Percentiles rank a stretch among this genome's conserved stretches.
phyloP scores from a whole-genome alignment of 345 rosid species.

The Melaleuca quinquenervia region DNA sequence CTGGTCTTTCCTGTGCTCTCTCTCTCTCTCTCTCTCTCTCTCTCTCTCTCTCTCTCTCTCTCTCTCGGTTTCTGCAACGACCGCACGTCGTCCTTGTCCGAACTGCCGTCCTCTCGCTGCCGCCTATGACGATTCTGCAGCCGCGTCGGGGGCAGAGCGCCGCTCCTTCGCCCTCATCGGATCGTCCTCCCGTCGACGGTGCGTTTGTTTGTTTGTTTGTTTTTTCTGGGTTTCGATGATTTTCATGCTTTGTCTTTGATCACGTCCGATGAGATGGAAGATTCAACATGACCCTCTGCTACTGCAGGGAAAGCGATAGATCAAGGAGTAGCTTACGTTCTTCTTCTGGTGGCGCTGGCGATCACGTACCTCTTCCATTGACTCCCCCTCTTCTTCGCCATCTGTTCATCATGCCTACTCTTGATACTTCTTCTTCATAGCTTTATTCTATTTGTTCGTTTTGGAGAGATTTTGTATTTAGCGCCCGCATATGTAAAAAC shows the following conservation, averaged over 20 bases:
- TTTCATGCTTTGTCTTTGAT: not conserved
- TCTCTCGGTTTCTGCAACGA: not conserved
- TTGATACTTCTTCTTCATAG: not conserved
- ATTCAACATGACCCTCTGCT: not conserved
- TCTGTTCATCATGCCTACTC: not conserved
- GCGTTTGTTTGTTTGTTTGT: not conserved
- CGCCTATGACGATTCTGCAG: not conserved
- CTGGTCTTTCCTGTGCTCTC: not conserved
- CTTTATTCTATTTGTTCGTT: not conserved
- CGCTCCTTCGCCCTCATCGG: not conserved
- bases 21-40: not conserved
- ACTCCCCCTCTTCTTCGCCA: not conserved
- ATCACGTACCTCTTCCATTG: slow-evolving; percentile 16
- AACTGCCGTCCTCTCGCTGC: not conserved
- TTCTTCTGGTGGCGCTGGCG: slow-evolving; percentile 10
- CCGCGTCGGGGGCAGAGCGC: not conserved
- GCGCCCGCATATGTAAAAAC: not conserved
- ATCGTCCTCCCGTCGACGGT: not conserved
- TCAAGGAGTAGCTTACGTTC: slow-evolving; percentile 17
- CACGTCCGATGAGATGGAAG: not conserved
- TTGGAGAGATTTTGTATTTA: not conserved
- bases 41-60: not conserved
- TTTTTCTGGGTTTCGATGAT: not conserved
- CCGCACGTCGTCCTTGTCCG: not conserved
- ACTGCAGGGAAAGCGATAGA: slow-evolving; percentile 15